Evolutionary conservation across 441 rosid genomes (phyloP).

Genomic region (Kokia cookei): DNA sequence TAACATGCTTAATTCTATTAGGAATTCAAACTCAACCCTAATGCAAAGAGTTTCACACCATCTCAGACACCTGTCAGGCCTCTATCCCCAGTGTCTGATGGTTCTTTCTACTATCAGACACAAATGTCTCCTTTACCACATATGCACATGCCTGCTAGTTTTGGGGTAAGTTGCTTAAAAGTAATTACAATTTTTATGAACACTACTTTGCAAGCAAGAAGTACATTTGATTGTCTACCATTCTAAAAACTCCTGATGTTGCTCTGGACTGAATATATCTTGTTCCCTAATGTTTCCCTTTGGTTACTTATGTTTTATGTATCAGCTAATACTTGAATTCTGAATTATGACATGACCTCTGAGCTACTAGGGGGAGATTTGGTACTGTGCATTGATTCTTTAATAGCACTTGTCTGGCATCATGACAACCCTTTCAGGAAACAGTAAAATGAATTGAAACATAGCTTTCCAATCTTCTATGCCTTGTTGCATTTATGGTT

Average conservation of each 20-base stretch:
- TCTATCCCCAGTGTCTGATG: constrained; percentile 59
- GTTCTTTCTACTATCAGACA: constrained; percentile 61
- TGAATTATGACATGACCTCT: background rate
- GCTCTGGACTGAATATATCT: background rate
- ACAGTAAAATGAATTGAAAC: background rate
- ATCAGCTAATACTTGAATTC: background rate
- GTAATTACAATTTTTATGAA: background rate
- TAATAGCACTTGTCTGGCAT: background rate
- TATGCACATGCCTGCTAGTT: constrained; percentile 69
- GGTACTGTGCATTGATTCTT: background rate
- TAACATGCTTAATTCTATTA: constrained; percentile 24
- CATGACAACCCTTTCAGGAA: background rate
- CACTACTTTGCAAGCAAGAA: background rate
- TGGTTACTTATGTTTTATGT: background rate
- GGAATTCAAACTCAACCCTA: constrained; percentile 95
- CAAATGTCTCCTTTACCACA: constrained; percentile 46
- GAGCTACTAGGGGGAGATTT: background rate
- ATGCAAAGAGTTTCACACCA: constrained; percentile 88
- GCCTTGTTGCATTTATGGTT: no score
- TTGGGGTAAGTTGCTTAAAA: constrained; percentile 51
- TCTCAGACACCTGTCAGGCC: constrained; percentile 62
- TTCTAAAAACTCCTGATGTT: background rate
- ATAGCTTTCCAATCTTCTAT: background rate
- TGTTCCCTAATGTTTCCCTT: background rate
- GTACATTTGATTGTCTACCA: background rate